Evolutionary conservation across 1,284 basidiomycete genomes (phyloP), one percentile per base, ranked within the genome.

Genomic region (Microbotryum scabiosae): DNA sequence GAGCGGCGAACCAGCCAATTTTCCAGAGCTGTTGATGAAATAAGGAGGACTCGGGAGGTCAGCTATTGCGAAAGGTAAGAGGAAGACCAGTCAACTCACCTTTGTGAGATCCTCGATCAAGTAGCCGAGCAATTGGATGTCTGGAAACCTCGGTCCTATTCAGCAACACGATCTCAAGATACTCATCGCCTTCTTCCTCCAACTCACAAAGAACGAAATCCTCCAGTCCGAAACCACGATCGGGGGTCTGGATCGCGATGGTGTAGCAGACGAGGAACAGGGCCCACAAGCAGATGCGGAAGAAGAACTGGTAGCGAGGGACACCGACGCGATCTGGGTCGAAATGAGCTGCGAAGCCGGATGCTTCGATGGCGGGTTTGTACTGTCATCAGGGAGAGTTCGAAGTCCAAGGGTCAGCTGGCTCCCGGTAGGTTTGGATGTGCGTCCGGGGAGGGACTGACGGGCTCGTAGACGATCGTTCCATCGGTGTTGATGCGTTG

Each of bases 261-360:
- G 69, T 64, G 60, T 94, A 97, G 12, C 85, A 83, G 20, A 83
- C 79, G 20, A 96, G 80, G 77, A 92, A 93, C 68, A 90, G 77
- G 49, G 90, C 73, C 92, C 91, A 94, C 23, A 93, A 79, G 3
- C 79, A 54, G 62, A 92, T 76, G 36, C 73, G 88, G 54, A 66
- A 60, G 54, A 63, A 64, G 54, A 70, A 74, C 56, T 61, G 43
- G 70, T 79, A 88, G 80, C 85, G 81, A 16, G 92, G 92, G n/a
- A 94, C 89, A 25, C 82, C 84, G 52, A 96, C 77, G n/a, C 91
- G 82, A 16, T 84, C 78, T 2, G 89, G 84, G 69, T 92, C 81
- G 21, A 91, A 72, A 71, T 86, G 88, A 32, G 78, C 79, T 81
- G 82, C 85, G 70, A 90, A 84, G 0, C 79, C 78, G 45, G 74